These are phyloP conservation scores for Angomonas desouzai DNA, from an alignment of 208 protist genomes.

Conservation along the genomic window DNA sequence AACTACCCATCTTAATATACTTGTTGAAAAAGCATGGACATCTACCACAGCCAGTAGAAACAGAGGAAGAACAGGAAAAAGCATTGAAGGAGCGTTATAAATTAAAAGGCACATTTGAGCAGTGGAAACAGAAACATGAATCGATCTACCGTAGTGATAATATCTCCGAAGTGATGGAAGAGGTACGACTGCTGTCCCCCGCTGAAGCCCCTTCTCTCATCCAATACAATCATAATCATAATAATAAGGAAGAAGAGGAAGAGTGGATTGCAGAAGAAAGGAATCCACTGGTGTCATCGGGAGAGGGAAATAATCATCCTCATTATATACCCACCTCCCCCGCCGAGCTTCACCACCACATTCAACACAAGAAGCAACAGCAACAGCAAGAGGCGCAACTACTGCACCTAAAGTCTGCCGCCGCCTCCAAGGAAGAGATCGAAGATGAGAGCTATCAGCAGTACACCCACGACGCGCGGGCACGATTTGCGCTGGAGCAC, in stretches of 20 bases:
- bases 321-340: not conserved
- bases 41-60: conserved; percentile 30
- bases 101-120: conserved; percentile 42
- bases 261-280: not conserved
- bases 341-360: not conserved
- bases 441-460: conserved; percentile 9
- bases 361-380: not conserved
- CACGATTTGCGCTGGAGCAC: conserved; percentile 44
- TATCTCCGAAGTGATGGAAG: not conserved
- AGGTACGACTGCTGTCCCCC: not conserved
- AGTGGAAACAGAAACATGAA: conserved; percentile 23
- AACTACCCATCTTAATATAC: conserved; percentile 59
- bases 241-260: conserved; percentile 4
- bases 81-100: conserved; percentile 38
- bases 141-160: not conserved
- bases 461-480: conserved; percentile 33
- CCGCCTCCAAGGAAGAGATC: not conserved
- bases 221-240: too few species aligned
- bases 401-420: not conserved
- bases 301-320: not conserved
- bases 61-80: conserved; percentile 39
- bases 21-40: conserved; percentile 65
- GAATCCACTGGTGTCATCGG: conserved; percentile 1
- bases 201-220: not conserved
- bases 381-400: not conserved